Conservation (phyloP, 2,329 filamentous ascomycete species). For the Pyricularia grisea region DNA sequence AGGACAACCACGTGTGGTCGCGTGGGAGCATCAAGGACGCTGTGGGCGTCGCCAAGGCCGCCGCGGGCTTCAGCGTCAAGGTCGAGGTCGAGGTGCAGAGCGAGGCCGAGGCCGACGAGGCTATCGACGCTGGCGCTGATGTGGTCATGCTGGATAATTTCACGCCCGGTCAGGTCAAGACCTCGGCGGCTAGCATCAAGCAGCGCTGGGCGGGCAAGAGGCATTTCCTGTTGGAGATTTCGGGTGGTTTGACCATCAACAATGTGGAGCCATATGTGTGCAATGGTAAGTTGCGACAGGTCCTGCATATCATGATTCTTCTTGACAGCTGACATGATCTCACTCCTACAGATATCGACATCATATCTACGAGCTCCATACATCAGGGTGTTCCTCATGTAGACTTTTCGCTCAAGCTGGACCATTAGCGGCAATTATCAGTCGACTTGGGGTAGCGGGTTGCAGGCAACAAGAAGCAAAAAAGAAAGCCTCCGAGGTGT, state of each 20-base stretch:
- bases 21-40: conserved; percentile 79
- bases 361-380: conserved; percentile 92
- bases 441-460: background rate
- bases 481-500: background rate
- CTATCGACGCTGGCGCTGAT: conserved; percentile 83
- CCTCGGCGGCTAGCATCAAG: conserved; percentile 67
- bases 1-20: conserved; percentile 97
- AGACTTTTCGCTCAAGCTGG: conserved; percentile 92
- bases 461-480: background rate
- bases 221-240: conserved; percentile 81
- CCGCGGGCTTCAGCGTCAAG: conserved; percentile 85
- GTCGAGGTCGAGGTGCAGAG: conserved; percentile 92
- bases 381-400: conserved; percentile 92
- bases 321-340: background rate
- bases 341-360: conserved; percentile 65
- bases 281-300: conserved; percentile 41
- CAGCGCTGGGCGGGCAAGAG: conserved; percentile 66
- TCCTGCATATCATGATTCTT: conserved; percentile 10
- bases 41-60: conserved; percentile 72
- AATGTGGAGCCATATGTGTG: conserved; percentile 80
- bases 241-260: conserved; percentile 74
- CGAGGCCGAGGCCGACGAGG: conserved; percentile 82
- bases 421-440: conserved; percentile 16
- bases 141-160: conserved; percentile 99
- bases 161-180: conserved; percentile 64